phyloP scores from a whole-genome alignment of 2,329 filamentous ascomycete genomes.

The Aspergillus texensis region DNA sequence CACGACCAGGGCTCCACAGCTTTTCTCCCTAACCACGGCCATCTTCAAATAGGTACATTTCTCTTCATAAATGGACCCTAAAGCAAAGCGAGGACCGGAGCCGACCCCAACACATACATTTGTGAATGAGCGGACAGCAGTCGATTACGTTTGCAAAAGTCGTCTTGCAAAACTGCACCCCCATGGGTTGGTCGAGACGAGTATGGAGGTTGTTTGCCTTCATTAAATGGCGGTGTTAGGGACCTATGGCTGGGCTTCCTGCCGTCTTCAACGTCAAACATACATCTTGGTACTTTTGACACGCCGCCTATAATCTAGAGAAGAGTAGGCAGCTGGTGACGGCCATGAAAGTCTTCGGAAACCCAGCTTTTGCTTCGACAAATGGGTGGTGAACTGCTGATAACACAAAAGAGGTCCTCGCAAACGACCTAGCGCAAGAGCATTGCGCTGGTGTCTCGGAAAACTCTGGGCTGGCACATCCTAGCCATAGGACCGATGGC shows the following conservation, averaged over 20 bases:
- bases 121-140: constrained; percentile 25
- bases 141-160: constrained; percentile 36
- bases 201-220: constrained; percentile 34
- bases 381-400: not conserved
- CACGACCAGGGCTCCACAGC: constrained; percentile 7
- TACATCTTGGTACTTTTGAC: constrained; percentile 25
- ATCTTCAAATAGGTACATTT: constrained; percentile 10
- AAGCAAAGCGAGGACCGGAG: constrained; percentile 9
- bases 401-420: constrained; percentile 5
- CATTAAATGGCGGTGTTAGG: constrained; percentile 14
- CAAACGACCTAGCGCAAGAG: constrained; percentile 20
- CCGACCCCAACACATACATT: constrained; percentile 2
- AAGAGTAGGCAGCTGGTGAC: not conserved
- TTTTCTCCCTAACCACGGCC: constrained; percentile 9
- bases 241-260: constrained; percentile 28
- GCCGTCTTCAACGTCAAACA: constrained; percentile 29
- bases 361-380: not conserved
- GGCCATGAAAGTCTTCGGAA: not conserved
- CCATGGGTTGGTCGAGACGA: constrained; percentile 21
- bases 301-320: constrained; percentile 1
- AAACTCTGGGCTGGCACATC: constrained; percentile 11
- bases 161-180: constrained; percentile 21
- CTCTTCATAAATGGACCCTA: constrained; percentile 2
- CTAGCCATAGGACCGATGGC: constrained; percentile 7
- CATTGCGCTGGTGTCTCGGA: constrained; percentile 20